Evolutionary conservation across 140 eudicot species (phyloP).

Genomic region (Cichorium intybus): DNA sequence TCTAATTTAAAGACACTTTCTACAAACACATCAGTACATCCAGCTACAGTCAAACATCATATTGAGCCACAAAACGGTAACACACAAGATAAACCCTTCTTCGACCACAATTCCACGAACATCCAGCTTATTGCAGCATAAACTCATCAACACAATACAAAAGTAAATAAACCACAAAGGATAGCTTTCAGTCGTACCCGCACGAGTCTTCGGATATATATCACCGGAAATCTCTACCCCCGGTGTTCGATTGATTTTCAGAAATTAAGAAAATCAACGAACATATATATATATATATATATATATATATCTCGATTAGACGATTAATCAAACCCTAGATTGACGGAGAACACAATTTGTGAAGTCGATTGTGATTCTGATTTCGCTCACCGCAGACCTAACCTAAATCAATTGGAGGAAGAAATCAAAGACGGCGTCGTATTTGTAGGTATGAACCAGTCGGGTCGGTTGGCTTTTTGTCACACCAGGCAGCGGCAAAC

Average conservation of each 20-base stretch:
- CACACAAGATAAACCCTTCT: slow-evolving; percentile 5
- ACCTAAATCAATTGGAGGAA: slow-evolving; percentile 4
- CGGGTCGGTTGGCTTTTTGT: slow-evolving; percentile 22
- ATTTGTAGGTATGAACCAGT: not conserved
- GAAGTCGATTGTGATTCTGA: slow-evolving; percentile 3
- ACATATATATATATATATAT: slow-evolving; percentile 3
- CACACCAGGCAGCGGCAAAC: not conserved
- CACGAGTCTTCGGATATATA: not conserved
- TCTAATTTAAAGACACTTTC: slow-evolving; percentile 1
- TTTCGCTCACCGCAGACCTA: slow-evolving; percentile 7
- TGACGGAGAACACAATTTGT: not conserved
- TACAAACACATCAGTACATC: not conserved
- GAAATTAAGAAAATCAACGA: not conserved
- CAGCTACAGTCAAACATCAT: not conserved
- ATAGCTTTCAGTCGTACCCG: not conserved
- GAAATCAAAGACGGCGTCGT: slow-evolving; percentile 19
- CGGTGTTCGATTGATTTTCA: slow-evolving; percentile 9
- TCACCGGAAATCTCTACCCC: not conserved
- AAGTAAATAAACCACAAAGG: not conserved
- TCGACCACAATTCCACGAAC: slow-evolving; percentile 5
- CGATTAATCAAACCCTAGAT: slow-evolving; percentile 22
- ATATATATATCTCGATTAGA: slow-evolving; percentile 13
- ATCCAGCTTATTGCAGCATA: slow-evolving; percentile 3
- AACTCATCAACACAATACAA: not conserved
- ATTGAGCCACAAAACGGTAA: not conserved